These are phyloP conservation scores for Betula pendula DNA, from an alignment of 306 rosid genomes.

Conservation along the genomic window DNA sequence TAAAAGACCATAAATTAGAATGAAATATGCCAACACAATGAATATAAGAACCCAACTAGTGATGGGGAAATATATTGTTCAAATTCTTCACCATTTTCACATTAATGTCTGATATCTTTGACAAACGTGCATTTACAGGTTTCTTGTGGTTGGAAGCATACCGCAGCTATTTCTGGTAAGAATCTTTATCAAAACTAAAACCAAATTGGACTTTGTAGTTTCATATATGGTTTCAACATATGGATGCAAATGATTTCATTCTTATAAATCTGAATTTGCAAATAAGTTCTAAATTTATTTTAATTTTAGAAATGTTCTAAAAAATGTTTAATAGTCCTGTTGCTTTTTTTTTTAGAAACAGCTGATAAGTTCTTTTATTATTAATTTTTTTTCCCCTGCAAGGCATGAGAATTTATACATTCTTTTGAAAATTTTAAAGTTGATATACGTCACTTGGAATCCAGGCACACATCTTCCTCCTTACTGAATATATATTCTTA, in stretches of 20 bases:
- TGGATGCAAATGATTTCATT: neutral
- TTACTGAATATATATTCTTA: neutral
- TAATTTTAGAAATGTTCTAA: neutral
- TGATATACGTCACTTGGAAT: neutral
- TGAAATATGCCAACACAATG: neutral
- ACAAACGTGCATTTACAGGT: constrained; percentile 42
- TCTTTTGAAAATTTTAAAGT: neutral
- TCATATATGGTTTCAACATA: neutral
- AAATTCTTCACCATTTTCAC: neutral
- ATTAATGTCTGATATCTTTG: constrained; percentile 10
- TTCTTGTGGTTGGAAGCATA: constrained; percentile 99
- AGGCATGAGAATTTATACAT: neutral
- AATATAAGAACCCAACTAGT: neutral
- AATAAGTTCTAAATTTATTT: neutral
- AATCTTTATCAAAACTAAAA: constrained; percentile 8
- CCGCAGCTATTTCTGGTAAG: constrained; percentile 85
- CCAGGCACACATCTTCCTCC: neutral
- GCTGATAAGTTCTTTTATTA: neutral
- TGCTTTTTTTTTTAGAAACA: neutral
- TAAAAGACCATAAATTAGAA: neutral
- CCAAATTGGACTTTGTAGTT: neutral
- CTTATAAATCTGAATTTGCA: neutral
- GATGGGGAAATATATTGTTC: constrained; percentile 2
- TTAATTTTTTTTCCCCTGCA: neutral
- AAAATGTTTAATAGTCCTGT: neutral